Evolutionary conservation across 768 basidiomycete species (phyloP), one percentile per base, ranked within the genome.

Genomic region (Trametes cingulata): DNA sequence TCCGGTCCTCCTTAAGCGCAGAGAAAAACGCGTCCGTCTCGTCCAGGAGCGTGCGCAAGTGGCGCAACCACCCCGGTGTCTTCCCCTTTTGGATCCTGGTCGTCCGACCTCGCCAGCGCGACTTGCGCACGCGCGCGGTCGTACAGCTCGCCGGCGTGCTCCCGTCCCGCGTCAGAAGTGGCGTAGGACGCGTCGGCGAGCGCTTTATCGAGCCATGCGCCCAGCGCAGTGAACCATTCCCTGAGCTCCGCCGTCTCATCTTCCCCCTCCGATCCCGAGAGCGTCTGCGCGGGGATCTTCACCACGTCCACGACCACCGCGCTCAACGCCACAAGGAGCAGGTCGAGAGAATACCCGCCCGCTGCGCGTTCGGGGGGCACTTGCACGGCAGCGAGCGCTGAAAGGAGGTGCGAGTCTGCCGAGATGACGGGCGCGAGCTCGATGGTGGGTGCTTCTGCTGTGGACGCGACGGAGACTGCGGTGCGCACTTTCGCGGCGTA

Each of bases 141-240:
- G 42, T 63, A 68, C 27, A 70, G 49, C n/a, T 20, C 52, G n/a
- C 62, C 52, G 19, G 62, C 43, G 5, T 56, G 36, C 9, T 24
- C 20, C 9, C 35, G 42, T 13, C 67, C 67, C 12, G 48, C 52
- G 5, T 15, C 46, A 15, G 70, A 69, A 2, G 51, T 40, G 5
- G 61, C 62, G 42, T 56, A 71, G 13, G 37, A 12, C 5, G 62
- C 51, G n/a, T 67, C 61, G 3, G 45, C 51, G 6, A 71, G 64
- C 17, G 67, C 63, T 19, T 22, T 46, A 27, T 68, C 65, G 43
- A 69, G 42, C 67, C 67, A 68, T 6, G 25, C 19, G 5, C 67
- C 68, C 3, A 68, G 35, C 1, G 55, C 35, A 12, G 33, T 19
- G 29, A 54, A 60, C 49, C 53, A 65, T 25, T 40, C 52, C 24